Evolutionary conservation across 1,284 basidiomycete species (phyloP).

Genomic region (Kalmanozyma brasiliensis): DNA sequence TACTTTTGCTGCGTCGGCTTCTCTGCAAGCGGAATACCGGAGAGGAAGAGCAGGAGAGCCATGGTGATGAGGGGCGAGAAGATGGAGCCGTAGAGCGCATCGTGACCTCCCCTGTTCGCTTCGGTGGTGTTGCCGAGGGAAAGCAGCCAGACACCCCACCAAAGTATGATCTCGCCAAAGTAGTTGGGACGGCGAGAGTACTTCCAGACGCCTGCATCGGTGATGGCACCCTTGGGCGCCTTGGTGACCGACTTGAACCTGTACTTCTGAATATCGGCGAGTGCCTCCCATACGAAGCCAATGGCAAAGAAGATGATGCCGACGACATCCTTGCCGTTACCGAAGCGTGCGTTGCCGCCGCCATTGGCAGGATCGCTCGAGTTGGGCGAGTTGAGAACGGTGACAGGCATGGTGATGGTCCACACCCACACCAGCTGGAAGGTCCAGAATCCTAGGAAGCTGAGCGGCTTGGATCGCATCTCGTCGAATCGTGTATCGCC

Average conservation of each 20-base stretch:
- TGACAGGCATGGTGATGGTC: slow-evolving; percentile 57
- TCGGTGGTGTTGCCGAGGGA: slow-evolving; percentile 37
- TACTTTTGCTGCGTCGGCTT: slow-evolving; percentile 77
- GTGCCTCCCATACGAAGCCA: slow-evolving; percentile 75
- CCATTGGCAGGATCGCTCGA: slow-evolving; percentile 38
- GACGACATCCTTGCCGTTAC: slow-evolving; percentile 73
- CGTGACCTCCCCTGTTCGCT: slow-evolving; percentile 23
- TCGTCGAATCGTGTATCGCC: slow-evolving; percentile 64
- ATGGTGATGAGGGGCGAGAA: slow-evolving; percentile 64
- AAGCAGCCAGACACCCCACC: slow-evolving; percentile 58
- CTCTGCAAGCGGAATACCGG: slow-evolving; percentile 78
- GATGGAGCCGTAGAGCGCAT: slow-evolving; percentile 54
- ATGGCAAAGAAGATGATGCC: slow-evolving; percentile 77
- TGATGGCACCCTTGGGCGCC: slow-evolving; percentile 57
- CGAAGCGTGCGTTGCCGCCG: slow-evolving; percentile 45
- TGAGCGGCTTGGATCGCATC: slow-evolving; percentile 58
- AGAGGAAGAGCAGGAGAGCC: slow-evolving; percentile 70
- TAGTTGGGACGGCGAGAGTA: slow-evolving; percentile 75
- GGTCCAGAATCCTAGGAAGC: slow-evolving; percentile 48
- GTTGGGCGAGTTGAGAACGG: slow-evolving; percentile 57
- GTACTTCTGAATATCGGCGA: slow-evolving; percentile 76
- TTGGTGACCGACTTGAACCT: slow-evolving; percentile 52
- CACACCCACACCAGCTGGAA: slow-evolving; percentile 62
- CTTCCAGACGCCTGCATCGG: slow-evolving; percentile 51
- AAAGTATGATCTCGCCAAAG: slow-evolving; percentile 76